Evolutionary conservation across 129 eudicot genomes (phyloP).

Genomic region (Flaveria robusta): DNA sequence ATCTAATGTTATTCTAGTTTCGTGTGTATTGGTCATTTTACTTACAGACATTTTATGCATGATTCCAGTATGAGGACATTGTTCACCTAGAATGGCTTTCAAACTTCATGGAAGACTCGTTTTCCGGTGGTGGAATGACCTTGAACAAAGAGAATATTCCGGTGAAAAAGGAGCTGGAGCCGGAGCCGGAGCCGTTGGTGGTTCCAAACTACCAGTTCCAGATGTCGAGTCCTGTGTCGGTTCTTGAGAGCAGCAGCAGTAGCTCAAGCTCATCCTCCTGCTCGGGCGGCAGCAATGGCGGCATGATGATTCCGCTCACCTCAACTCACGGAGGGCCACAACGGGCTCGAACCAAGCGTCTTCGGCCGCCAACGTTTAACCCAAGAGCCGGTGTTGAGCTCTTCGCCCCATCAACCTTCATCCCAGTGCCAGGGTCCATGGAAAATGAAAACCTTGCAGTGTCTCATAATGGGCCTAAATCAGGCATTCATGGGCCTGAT

Average conservation of each 20-base stretch:
- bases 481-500: constrained; percentile 23
- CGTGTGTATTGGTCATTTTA: not conserved
- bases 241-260: constrained; percentile 87
- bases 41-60: not conserved
- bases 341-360: constrained; percentile 88
- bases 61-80: constrained; percentile 73
- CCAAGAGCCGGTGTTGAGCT: constrained; percentile 67
- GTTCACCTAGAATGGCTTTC: constrained; percentile 95
- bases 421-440: constrained; percentile 35
- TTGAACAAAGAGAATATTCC: constrained; percentile 41
- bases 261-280: constrained; percentile 61
- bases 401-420: constrained; percentile 36
- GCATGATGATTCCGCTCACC: constrained; percentile 53
- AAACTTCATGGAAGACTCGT: constrained; percentile 82
- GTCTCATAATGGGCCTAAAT: constrained; percentile 36
- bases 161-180: constrained; percentile 4
- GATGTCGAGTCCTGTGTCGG: constrained; percentile 83
- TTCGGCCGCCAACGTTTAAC: constrained; percentile 64
- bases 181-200: constrained; percentile 30
- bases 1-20: not conserved
- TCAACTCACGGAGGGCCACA: constrained; percentile 60
- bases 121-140: constrained; percentile 75
- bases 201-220: constrained; percentile 55
- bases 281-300: constrained; percentile 42
- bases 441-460: constrained; percentile 54